Evolutionary conservation across 2,329 filamentous ascomycete genomes (phyloP), one percentile per base, ranked within the genome.

Genomic region (Annulohypoxylon truncatum): DNA sequence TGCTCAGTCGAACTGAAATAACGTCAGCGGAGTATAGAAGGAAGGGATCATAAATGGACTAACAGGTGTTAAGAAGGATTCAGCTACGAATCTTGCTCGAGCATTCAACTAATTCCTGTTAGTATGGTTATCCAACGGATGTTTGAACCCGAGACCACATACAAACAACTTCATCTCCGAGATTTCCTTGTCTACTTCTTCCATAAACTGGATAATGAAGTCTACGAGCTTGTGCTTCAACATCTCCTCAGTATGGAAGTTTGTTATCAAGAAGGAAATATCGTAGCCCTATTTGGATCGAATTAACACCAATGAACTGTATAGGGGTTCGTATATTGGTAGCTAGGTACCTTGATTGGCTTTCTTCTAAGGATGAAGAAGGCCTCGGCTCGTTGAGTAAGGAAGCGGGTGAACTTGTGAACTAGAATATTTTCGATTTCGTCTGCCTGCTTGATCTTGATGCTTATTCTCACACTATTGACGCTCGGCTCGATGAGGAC

Each of bases 81-180:
- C 96, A 50, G 96, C 96, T 54, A 99, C 95, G 78, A 98, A 99
- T 85, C 96, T 91, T 79, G 96, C 96, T 81, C 96, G 88, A 61
- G 96, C 94, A 79, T 99, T 99, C 79, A 99, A 84, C 95, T 97
- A 76, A 12, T 18, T 61, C 75, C 82, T 72, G 83, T 63, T 24
- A 71, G 66, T 56, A 51, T 8, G 35, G n/a, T 2, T n/a, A 18
- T 15, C 15, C 18, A n/a, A n/a, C 9, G 42, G 3, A 15, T 12
- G n/a, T 7, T 20, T 12, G 38, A 2, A 20, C 10, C 7, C 29
- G 18, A 44, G n/a, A 48, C 29, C 44, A 84, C 93, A 73, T 87
- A 97, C 95, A 81, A 99, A 99, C 75, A 99, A 91, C 87, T 99
- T 99, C 96, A 99, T 98, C 83, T 99, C 96, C 2, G 96, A 98